A percentile compares a stretch with the other conserved stretches of the same genome.
Conservation (phyloP, 768 basidiomycete species). For the Suillus discolor region DNA sequence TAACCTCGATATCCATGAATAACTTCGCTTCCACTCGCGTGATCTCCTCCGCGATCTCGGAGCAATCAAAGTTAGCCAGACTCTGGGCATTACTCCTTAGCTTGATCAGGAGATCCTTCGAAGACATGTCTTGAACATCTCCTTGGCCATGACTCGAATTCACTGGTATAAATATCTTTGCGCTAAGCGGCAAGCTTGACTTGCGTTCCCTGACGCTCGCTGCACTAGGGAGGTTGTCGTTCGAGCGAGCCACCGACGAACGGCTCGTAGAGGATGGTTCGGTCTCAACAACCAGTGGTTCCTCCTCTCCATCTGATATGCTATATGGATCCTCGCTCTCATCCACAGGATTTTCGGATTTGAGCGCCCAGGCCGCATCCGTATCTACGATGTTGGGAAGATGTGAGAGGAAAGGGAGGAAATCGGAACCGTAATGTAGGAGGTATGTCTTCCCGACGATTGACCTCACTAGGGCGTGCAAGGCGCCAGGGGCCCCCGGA, state of each 20-base stretch:
- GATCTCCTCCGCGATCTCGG: slow-evolving; percentile 83
- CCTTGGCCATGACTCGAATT: slow-evolving; percentile 27
- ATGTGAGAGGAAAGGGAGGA: slow-evolving; percentile 77
- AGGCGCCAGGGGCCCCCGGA: slow-evolving; percentile 68
- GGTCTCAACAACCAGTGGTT: slow-evolving; percentile 33
- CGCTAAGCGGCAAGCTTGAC: slow-evolving; percentile 61
- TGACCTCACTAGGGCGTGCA: slow-evolving; percentile 76
- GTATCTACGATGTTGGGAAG: slow-evolving; percentile 65
- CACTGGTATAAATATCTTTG: slow-evolving; percentile 43
- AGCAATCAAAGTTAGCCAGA: slow-evolving; percentile 56
- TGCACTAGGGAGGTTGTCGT: slow-evolving; percentile 24
- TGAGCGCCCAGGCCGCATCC: slow-evolving; percentile 76
- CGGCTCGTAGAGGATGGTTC: slow-evolving; percentile 32
- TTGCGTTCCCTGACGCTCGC: slow-evolving; percentile 59
- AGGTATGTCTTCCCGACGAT: slow-evolving; percentile 80
- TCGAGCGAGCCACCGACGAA: slow-evolving; percentile 22
- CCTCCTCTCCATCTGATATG: slow-evolving; percentile 55
- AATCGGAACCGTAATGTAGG: slow-evolving; percentile 82
- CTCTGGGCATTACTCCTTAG: slow-evolving; percentile 61
- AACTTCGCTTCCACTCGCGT: slow-evolving; percentile 69
- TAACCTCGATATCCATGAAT: slow-evolving; percentile 78
- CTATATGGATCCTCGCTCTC: slow-evolving; percentile 67
- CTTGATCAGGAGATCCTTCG: slow-evolving; percentile 65
- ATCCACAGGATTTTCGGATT: slow-evolving; percentile 54
- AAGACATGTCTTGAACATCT: slow-evolving; percentile 41